phyloP scores from a whole-genome alignment of 2,329 filamentous ascomycete genomes.

The Colletotrichum tanaceti region DNA sequence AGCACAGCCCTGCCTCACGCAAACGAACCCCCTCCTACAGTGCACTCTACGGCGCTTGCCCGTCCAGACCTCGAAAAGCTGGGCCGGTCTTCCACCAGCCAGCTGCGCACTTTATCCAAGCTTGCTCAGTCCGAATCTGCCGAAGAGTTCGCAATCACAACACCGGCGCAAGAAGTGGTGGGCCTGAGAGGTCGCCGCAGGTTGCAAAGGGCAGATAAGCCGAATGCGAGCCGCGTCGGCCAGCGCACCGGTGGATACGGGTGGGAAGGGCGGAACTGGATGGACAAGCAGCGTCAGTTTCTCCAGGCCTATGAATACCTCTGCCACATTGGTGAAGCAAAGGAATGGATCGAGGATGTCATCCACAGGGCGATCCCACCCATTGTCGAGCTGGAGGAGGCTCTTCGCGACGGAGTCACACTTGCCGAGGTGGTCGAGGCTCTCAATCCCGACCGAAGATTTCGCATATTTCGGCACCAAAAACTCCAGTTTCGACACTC shows the following conservation, averaged over 20 bases:
- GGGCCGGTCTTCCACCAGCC: slow-evolving; percentile 88
- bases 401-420: slow-evolving; percentile 90
- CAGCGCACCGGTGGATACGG: slow-evolving; percentile 66
- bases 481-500: slow-evolving; percentile 95
- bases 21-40: slow-evolving; percentile 49
- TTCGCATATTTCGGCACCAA: slow-evolving; percentile 86
- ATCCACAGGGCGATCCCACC: slow-evolving; percentile 87
- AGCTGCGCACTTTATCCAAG: slow-evolving; percentile 87
- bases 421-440: slow-evolving; percentile 94
- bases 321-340: slow-evolving; percentile 98
- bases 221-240: slow-evolving; percentile 58
- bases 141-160: slow-evolving; percentile 84
- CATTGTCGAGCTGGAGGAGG: slow-evolving; percentile 94
- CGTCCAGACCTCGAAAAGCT: slow-evolving; percentile 83
- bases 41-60: slow-evolving; percentile 62
- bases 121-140: slow-evolving; percentile 80
- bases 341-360: slow-evolving; percentile 97
- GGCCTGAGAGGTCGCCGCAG: slow-evolving; percentile 86
- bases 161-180: slow-evolving; percentile 84
- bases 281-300: slow-evolving; percentile 98
- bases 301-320: slow-evolving; percentile 98
- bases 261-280: slow-evolving; percentile 92
- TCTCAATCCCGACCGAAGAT: slow-evolving; percentile 79
- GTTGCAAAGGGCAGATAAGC: slow-evolving; percentile 77
- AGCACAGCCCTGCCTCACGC: slow-evolving; percentile 48